Conservation (phyloP, 2,329 filamentous ascomycete species). For the Pseudocercospora fuligena region DNA sequence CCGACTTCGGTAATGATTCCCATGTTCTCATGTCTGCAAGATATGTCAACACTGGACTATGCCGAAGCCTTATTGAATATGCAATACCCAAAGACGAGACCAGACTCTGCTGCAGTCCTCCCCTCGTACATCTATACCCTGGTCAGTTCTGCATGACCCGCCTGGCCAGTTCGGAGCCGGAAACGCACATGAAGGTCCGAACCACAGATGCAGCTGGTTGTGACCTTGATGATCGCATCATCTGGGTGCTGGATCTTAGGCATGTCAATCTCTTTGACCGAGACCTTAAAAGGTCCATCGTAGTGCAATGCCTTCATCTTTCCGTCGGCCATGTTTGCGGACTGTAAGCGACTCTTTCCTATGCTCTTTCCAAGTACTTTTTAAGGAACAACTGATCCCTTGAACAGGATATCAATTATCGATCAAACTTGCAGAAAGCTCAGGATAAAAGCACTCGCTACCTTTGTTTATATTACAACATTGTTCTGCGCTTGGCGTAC, state of each 20-base stretch:
- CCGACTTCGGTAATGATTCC: constrained; percentile 55
- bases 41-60: neutral
- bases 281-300: constrained; percentile 63
- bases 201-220: constrained; percentile 58
- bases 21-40: constrained; percentile 49
- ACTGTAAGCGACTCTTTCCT: neutral
- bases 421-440: neutral
- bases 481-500: neutral
- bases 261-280: constrained; percentile 63
- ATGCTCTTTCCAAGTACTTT: neutral
- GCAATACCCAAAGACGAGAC: constrained; percentile 59
- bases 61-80: constrained; percentile 24
- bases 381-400: too few species aligned
- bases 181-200: constrained; percentile 39
- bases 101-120: constrained; percentile 64
- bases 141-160: constrained; percentile 12
- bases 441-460: neutral
- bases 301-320: constrained; percentile 68
- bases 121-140: constrained; percentile 66
- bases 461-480: neutral
- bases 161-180: constrained; percentile 5
- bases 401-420: neutral
- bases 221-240: constrained; percentile 68
- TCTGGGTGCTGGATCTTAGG: constrained; percentile 67
- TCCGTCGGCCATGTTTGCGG: constrained; percentile 12